Conservation (phyloP, 2,329 filamentous ascomycete genomes). For the Fusarium brevicatenulatum region DNA sequence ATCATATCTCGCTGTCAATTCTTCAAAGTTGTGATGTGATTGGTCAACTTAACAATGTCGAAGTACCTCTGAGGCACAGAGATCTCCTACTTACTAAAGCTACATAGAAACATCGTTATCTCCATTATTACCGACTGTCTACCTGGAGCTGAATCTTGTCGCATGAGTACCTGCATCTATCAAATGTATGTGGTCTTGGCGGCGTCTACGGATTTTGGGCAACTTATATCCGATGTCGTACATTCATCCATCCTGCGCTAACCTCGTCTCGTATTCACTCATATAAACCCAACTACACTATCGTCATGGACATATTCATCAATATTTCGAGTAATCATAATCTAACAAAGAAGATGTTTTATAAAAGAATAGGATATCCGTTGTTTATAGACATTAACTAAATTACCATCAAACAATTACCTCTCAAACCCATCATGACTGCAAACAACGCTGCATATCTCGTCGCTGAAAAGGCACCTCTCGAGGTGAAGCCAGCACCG, state of each 20-base stretch:
- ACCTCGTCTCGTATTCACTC: constrained; percentile 12
- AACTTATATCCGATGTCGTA: constrained; percentile 9
- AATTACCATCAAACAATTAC: not conserved
- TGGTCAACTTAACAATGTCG: too few species aligned
- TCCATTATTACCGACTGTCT: not conserved
- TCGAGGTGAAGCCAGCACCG: not conserved
- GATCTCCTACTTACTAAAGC: not conserved
- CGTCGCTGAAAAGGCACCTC: not conserved
- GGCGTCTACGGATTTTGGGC: constrained; percentile 6
- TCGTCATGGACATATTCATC: constrained; percentile 3
- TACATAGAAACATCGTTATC: not conserved
- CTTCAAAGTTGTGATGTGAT: too few species aligned
- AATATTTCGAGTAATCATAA: not conserved
- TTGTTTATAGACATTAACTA: accelerated
- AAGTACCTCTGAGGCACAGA: not conserved
- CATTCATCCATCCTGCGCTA: not conserved
- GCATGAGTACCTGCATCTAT: not conserved
- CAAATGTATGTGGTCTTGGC: not conserved
- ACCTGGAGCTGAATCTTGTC: too few species aligned
- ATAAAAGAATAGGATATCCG: not conserved
- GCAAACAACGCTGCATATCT: constrained; percentile 13
- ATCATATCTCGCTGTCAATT: too few species aligned
- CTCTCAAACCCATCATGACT: not conserved
- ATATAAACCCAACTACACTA: not conserved
- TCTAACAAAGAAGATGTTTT: not conserved